Evolutionary conservation across 2,329 filamentous ascomycete genomes (phyloP).

Genomic region (Pseudocercospora fuligena): DNA sequence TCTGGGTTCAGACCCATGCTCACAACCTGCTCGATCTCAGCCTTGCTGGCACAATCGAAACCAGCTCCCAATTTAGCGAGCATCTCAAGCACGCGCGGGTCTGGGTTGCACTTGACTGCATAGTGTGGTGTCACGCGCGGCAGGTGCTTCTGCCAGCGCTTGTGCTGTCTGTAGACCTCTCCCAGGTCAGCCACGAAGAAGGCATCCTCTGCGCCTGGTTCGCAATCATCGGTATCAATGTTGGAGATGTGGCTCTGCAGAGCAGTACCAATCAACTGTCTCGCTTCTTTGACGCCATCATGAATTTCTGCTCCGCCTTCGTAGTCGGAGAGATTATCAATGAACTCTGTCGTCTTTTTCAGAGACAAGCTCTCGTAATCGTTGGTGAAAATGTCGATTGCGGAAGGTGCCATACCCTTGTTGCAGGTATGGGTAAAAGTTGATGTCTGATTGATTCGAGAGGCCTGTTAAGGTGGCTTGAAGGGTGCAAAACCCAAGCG

Average conservation of each 20-base stretch:
- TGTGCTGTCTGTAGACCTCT: conserved; percentile 97
- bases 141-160: conserved; percentile 96
- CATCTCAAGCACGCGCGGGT: conserved; percentile 84
- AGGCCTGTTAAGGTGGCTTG: conserved; percentile 85
- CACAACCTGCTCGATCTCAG: conserved; percentile 92
- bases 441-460: conserved; percentile 34
- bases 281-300: conserved; percentile 62
- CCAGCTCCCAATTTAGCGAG: conserved; percentile 87
- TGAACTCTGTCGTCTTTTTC: conserved; percentile 35
- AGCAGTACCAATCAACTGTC: conserved; percentile 83
- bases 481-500: conserved; percentile 89
- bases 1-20: conserved; percentile 79
- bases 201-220: conserved; percentile 91
- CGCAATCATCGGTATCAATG: conserved; percentile 86
- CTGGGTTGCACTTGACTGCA: conserved; percentile 98
- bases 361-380: conserved; percentile 45
- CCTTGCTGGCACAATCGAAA: conserved; percentile 98
- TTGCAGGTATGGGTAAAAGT: conserved; percentile 20
- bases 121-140: conserved; percentile 95
- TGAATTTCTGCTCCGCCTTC: conserved; percentile 42
- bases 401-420: conserved; percentile 75
- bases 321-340: conserved; percentile 31
- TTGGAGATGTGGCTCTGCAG: conserved; percentile 82
- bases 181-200: conserved; percentile 98
- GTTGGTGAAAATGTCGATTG: conserved; percentile 57